Conservation (phyloP, 495 filamentous ascomycete species). For the Penicillium daleae region DNA sequence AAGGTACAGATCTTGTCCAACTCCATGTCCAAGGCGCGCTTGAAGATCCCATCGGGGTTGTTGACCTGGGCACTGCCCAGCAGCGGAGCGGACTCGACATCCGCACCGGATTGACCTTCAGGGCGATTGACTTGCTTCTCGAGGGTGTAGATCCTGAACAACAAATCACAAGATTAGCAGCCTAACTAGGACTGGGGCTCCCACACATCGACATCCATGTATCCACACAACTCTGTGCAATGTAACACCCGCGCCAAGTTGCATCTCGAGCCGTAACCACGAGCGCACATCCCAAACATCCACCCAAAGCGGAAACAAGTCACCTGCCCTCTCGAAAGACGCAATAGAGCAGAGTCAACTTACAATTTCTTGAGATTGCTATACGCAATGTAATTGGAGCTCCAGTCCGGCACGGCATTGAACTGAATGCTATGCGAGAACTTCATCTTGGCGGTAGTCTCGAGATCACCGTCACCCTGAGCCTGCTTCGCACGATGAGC, state of each 20-base stretch:
- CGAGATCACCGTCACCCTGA: conserved; percentile 32
- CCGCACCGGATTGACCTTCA: conserved; percentile 49
- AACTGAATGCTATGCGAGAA: conserved; percentile 99
- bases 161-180: conserved; percentile 29
- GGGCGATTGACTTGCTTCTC: conserved; percentile 73
- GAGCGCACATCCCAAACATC: conserved; percentile 7
- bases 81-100: conserved; percentile 84
- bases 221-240: conserved; percentile 28
- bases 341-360: conserved; percentile 37
- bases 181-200: conserved; percentile 8
- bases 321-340: neutral
- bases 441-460: conserved; percentile 81
- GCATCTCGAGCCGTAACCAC: conserved; percentile 11
- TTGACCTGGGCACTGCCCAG: conserved; percentile 57
- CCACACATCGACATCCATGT: conserved; percentile 15
- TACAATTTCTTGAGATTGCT: conserved; percentile 98
- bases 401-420: conserved; percentile 99
- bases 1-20: conserved; percentile 93
- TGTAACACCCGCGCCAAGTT: conserved; percentile 30
- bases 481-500: conserved; percentile 26
- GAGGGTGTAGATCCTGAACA: conserved; percentile 81
- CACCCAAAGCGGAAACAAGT: neutral
- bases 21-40: conserved; percentile 80
- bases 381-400: conserved; percentile 94
- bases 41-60: conserved; percentile 79